Conservation (phyloP, 2,329 filamentous ascomycete species). For the Chaetoscypha palmicola region DNA sequence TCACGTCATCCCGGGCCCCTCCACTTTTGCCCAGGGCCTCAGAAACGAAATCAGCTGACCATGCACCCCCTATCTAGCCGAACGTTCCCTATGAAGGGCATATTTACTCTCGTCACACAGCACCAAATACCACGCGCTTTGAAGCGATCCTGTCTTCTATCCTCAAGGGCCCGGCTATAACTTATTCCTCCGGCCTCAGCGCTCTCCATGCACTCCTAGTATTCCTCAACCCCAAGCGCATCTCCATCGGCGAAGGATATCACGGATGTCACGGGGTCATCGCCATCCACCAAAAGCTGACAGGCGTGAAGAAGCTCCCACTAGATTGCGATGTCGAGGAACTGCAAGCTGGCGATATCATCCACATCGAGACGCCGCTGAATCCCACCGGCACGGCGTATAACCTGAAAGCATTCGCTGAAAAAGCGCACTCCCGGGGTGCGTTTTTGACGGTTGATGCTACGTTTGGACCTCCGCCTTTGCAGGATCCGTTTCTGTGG, state of each 20-base stretch:
- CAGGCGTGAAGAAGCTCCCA: constrained; percentile 63
- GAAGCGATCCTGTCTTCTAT: constrained; percentile 74
- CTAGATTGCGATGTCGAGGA: constrained; percentile 61
- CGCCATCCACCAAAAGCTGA: constrained; percentile 64
- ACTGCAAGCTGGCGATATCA: constrained; percentile 69
- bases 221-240: constrained; percentile 72
- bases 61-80: constrained; percentile 35
- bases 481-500: constrained; percentile 76
- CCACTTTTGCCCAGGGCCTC: not conserved
- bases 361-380: constrained; percentile 88
- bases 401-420: constrained; percentile 64
- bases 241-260: constrained; percentile 81
- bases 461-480: constrained; percentile 84
- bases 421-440: constrained; percentile 62
- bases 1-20: not conserved
- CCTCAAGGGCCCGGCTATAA: constrained; percentile 61
- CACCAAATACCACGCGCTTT: constrained; percentile 76
- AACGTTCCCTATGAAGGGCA: constrained; percentile 52
- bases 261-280: constrained; percentile 91
- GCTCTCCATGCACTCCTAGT: constrained; percentile 85
- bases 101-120: constrained; percentile 75
- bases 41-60: constrained; percentile 22
- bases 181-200: constrained; percentile 78
- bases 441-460: constrained; percentile 79
- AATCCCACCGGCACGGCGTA: constrained; percentile 84